These are phyloP conservation scores for Colletotrichum sp. DNA, from an alignment of 2,329 filamentous ascomycete genomes.

Conservation along the genomic window DNA sequence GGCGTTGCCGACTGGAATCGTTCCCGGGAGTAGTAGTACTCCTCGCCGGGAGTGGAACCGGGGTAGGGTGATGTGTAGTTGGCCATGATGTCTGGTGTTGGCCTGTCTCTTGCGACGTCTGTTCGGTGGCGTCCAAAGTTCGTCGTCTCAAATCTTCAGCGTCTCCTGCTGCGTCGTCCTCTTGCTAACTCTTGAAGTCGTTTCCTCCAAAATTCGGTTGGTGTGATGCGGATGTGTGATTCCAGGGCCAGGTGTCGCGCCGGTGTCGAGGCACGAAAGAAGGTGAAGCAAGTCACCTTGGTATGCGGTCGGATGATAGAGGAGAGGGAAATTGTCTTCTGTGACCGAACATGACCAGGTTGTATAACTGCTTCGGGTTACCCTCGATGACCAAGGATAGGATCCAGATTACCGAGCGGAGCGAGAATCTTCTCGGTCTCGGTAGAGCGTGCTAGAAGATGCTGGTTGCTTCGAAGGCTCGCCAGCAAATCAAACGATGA, in stretches of 20 bases:
- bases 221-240: conserved; percentile 22
- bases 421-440: conserved; percentile 24
- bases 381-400: conserved; percentile 29
- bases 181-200: conserved; percentile 15
- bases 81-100: conserved; percentile 24
- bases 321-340: conserved; percentile 58
- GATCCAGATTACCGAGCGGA: conserved; percentile 33
- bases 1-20: conserved; percentile 60
- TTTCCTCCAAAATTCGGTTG: conserved; percentile 9
- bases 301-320: conserved; percentile 66
- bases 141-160: not conserved
- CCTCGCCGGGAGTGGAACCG: conserved; percentile 53
- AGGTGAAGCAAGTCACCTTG: conserved; percentile 62
- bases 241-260: conserved; percentile 39
- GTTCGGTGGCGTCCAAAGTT: conserved; percentile 29
- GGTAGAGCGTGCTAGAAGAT: conserved; percentile 28
- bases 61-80: conserved; percentile 47
- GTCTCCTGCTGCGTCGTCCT: conserved; percentile 19
- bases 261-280: conserved; percentile 52
- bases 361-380: conserved; percentile 38
- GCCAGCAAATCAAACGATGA: conserved; percentile 25
- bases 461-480: conserved; percentile 31
- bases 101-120: conserved; percentile 34
- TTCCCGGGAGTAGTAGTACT: conserved; percentile 57
- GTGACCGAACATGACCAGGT: conserved; percentile 60